Evolutionary conservation across 1,139 yeast genomes (phyloP).

Genomic region (Arxiozyma bovina): DNA sequence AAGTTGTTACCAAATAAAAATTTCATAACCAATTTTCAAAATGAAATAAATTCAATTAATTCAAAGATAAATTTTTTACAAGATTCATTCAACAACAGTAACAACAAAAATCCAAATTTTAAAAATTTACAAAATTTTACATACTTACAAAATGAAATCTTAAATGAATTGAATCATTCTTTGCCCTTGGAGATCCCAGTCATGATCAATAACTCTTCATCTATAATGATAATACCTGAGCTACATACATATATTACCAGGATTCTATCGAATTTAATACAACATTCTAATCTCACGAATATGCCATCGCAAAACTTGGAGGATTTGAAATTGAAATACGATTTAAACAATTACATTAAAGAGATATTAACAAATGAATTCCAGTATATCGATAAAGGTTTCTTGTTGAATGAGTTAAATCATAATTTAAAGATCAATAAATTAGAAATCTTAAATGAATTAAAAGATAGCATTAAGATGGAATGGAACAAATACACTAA

Average conservation of each 20-base stretch:
- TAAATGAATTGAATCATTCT: conserved; percentile 14
- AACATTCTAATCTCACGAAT: conserved; percentile 6
- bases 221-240: conserved; percentile 26
- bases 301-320: neutral
- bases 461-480: conserved; percentile 14
- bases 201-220: conserved; percentile 19
- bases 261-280: conserved; percentile 16
- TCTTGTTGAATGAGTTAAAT: conserved; percentile 23
- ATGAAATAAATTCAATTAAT: conserved; percentile 13
- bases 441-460: conserved; percentile 23
- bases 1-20: conserved; percentile 17
- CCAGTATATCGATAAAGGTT: conserved; percentile 25
- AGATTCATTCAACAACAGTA: conserved; percentile 5
- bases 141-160: conserved; percentile 19
- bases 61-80: conserved; percentile 9
- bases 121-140: conserved; percentile 18
- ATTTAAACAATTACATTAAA: conserved; percentile 25
- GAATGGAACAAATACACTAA: conserved; percentile 1
- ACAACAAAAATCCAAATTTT: neutral
- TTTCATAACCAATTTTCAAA: conserved; percentile 12
- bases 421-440: conserved; percentile 20
- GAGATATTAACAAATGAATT: conserved; percentile 27
- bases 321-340: conserved; percentile 16
- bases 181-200: conserved; percentile 29
- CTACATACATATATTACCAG: conserved; percentile 20